These are phyloP conservation scores for Moricandia moricandioides DNA, from an alignment of 345 rosid species.

Conservation along the genomic window DNA sequence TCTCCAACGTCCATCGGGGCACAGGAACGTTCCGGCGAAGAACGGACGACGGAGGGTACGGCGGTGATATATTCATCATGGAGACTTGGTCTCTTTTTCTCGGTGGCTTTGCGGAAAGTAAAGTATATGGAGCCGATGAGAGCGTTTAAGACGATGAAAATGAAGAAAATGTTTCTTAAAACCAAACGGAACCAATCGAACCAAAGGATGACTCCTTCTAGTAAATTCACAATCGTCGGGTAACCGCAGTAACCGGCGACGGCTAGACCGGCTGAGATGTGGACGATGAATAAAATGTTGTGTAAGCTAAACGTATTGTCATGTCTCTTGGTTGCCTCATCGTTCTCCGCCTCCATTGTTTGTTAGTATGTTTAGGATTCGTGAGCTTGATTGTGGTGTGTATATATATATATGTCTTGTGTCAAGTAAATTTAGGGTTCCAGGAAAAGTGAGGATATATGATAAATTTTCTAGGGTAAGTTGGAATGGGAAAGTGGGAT, in stretches of 20 bases:
- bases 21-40: background rate
- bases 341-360: slow-evolving; percentile 14
- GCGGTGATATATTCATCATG: slow-evolving; percentile 1
- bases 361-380: background rate
- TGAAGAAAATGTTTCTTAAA: background rate
- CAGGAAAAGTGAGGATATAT: slow-evolving; percentile 16
- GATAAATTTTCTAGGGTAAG: background rate
- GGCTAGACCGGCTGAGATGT: background rate
- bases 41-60: background rate
- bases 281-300: background rate
- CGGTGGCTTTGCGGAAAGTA: background rate
- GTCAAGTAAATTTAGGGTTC: background rate
- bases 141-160: background rate
- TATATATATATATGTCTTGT: background rate
- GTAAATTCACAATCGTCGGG: background rate
- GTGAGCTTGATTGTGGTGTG: background rate
- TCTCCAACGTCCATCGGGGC: background rate
- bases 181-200: background rate
- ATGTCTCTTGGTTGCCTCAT: background rate
- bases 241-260: background rate
- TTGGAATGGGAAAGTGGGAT: slow-evolving; percentile 4
- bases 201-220: background rate
- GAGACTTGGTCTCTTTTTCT: background rate
- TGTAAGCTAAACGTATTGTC: background rate
- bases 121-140: slow-evolving; percentile 7